These are phyloP conservation scores for Phytophthora aleatoria DNA, from an alignment of 352 stramenopile species.

Conservation along the genomic window DNA sequence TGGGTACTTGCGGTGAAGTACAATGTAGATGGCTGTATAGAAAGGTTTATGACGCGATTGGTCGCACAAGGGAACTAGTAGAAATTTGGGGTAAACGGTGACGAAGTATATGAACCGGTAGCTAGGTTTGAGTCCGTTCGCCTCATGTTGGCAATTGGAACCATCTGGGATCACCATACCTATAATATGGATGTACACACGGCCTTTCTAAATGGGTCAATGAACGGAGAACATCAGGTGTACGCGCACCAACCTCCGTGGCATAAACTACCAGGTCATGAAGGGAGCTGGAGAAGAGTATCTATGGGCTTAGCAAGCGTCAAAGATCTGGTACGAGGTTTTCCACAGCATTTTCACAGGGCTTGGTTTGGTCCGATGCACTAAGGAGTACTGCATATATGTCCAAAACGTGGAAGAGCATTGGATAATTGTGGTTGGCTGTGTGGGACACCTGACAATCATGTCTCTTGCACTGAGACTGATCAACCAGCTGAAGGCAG, in stretches of 20 bases:
- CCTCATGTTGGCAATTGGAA: slow-evolving; percentile 1
- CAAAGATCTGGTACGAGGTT: background rate
- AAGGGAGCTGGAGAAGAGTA: background rate
- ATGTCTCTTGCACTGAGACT: background rate
- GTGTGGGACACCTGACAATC: slow-evolving; percentile 1
- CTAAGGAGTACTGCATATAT: background rate
- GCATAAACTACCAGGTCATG: background rate
- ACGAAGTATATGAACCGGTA: background rate
- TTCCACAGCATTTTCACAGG: background rate
- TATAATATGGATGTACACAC: background rate
- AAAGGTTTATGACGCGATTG: background rate
- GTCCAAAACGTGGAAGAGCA: background rate
- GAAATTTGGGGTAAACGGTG: background rate
- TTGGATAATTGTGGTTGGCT: background rate
- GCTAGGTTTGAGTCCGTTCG: slow-evolving; percentile 1
- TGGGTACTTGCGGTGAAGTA: slow-evolving; percentile 1
- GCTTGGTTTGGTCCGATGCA: background rate
- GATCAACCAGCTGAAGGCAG: background rate
- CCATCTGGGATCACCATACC: background rate
- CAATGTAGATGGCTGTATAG: background rate
- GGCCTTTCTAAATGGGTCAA: background rate
- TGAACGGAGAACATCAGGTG: background rate
- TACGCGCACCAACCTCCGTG: background rate
- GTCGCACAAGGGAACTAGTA: background rate
- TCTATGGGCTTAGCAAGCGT: background rate